Percentiles rank a stretch among this genome's conserved stretches.
Conservation (phyloP, 2,329 filamentous ascomycete species). For the Hortaea werneckii region DNA sequence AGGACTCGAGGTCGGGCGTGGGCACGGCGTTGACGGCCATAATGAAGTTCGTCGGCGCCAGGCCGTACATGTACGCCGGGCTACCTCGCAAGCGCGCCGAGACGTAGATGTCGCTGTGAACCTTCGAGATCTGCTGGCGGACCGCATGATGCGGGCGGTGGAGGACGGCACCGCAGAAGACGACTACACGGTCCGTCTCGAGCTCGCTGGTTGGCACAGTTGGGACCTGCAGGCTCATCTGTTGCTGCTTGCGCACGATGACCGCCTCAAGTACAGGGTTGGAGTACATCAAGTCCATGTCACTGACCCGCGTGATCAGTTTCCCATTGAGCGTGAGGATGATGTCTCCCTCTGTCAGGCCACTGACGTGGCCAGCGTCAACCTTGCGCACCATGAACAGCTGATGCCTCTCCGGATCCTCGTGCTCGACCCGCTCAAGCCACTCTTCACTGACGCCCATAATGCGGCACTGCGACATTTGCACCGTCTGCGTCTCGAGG, state of each 20-base stretch:
- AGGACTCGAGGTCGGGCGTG: constrained; percentile 71
- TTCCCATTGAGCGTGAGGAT: constrained; percentile 84
- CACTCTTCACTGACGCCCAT: constrained; percentile 96
- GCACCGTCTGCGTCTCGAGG: constrained; percentile 87
- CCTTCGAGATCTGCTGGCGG: constrained; percentile 89
- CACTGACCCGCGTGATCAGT: constrained; percentile 83
- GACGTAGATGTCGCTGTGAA: constrained; percentile 94
- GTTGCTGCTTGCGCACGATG: constrained; percentile 74
- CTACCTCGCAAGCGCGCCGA: constrained; percentile 75
- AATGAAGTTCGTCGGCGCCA: constrained; percentile 95
- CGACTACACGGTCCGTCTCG: constrained; percentile 83
- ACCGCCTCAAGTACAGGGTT: constrained; percentile 72
- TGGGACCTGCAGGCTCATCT: constrained; percentile 65
- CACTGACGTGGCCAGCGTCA: constrained; percentile 50
- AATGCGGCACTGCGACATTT: constrained; percentile 92
- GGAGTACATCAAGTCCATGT: constrained; percentile 94
- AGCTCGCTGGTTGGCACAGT: constrained; percentile 84
- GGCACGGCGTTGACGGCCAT: constrained; percentile 85
- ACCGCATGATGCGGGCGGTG: constrained; percentile 94
- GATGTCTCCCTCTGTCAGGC: constrained; percentile 81
- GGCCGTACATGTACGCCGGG: constrained; percentile 77
- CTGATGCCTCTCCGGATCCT: constrained; percentile 87
- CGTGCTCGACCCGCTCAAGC: constrained; percentile 81
- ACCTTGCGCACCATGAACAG: constrained; percentile 98
- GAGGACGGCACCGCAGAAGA: constrained; percentile 89